Evolutionary conservation across 2,329 filamentous ascomycete genomes (phyloP).

Genomic region (Alternaria burnsii): DNA sequence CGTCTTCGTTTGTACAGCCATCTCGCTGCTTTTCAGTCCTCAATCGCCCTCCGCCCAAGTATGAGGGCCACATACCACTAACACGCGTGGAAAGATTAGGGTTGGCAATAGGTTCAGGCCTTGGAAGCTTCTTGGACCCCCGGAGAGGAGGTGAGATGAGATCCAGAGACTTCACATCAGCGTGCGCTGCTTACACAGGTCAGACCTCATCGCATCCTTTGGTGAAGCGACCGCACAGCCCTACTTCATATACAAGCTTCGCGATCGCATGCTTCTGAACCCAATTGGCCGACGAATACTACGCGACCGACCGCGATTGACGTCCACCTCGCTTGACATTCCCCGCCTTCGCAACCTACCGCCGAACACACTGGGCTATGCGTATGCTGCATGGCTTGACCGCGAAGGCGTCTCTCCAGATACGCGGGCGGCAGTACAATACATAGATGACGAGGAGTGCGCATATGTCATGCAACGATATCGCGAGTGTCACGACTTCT

Average conservation of each 20-base stretch:
- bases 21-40: conserved; percentile 76
- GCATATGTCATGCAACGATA: conserved; percentile 99
- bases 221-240: conserved; percentile 94
- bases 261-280: conserved; percentile 85
- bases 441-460: conserved; percentile 94
- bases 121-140: conserved; percentile 73
- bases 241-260: conserved; percentile 92
- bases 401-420: conserved; percentile 92
- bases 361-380: conserved; percentile 76
- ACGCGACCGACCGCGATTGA: conserved; percentile 87
- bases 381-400: conserved; percentile 92
- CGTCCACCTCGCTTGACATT: conserved; percentile 74
- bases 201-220: conserved; percentile 92
- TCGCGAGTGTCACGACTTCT: conserved; percentile 97
- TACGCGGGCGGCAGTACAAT: conserved; percentile 81
- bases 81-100: conserved; percentile 78
- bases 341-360: conserved; percentile 76
- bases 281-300: conserved; percentile 90
- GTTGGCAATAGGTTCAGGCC: conserved; percentile 69
- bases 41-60: conserved; percentile 84
- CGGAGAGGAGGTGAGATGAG: conserved; percentile 72
- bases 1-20: conserved; percentile 1
- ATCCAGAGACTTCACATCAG: not conserved
- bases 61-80: conserved; percentile 91
- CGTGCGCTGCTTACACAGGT: conserved; percentile 1